phyloP scores from a whole-genome alignment of 805 yeast genomes.

The Candida sonorensis region DNA sequence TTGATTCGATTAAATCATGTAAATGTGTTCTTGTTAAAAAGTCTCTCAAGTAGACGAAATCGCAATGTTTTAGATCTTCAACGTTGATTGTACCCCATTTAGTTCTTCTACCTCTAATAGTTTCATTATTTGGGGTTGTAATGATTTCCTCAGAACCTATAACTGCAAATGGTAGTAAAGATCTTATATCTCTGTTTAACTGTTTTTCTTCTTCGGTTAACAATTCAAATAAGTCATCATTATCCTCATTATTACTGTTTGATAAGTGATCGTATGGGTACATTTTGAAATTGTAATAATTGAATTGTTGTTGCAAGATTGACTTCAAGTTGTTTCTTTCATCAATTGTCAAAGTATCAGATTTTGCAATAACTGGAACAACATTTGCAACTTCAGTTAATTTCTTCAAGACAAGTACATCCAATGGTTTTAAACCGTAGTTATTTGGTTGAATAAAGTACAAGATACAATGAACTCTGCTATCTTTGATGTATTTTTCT shows the following conservation, averaged over 20 bases:
- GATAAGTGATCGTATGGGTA: slow-evolving; percentile 82
- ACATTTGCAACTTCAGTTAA: slow-evolving; percentile 88
- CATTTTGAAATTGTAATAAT: slow-evolving; percentile 62
- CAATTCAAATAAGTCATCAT: slow-evolving; percentile 21
- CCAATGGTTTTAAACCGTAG: slow-evolving; percentile 77
- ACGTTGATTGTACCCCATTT: slow-evolving; percentile 92
- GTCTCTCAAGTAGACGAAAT: slow-evolving; percentile 88
- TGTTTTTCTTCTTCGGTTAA: slow-evolving; percentile 66
- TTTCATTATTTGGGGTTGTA: slow-evolving; percentile 62
- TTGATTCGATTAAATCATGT: slow-evolving; percentile 92
- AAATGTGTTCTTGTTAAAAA: slow-evolving; percentile 92
- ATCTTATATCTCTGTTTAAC: slow-evolving; percentile 66
- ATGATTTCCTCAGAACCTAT: slow-evolving; percentile 84
- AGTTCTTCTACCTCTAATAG: slow-evolving; percentile 84
- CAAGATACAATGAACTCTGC: slow-evolving; percentile 89
- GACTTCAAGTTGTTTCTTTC: slow-evolving; percentile 80
- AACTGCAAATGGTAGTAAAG: slow-evolving; percentile 86
- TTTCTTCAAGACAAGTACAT: slow-evolving; percentile 74
- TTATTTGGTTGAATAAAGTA: slow-evolving; percentile 89
- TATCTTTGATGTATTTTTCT: slow-evolving; percentile 73
- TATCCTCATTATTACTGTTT: slow-evolving; percentile 16
- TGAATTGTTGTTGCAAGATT: slow-evolving; percentile 69
- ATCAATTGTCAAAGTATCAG: slow-evolving; percentile 80
- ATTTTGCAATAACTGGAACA: slow-evolving; percentile 91
- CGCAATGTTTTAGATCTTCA: slow-evolving; percentile 93